phyloP scores from a whole-genome alignment of 75 land plant species.

The Picea sitchensis region DNA sequence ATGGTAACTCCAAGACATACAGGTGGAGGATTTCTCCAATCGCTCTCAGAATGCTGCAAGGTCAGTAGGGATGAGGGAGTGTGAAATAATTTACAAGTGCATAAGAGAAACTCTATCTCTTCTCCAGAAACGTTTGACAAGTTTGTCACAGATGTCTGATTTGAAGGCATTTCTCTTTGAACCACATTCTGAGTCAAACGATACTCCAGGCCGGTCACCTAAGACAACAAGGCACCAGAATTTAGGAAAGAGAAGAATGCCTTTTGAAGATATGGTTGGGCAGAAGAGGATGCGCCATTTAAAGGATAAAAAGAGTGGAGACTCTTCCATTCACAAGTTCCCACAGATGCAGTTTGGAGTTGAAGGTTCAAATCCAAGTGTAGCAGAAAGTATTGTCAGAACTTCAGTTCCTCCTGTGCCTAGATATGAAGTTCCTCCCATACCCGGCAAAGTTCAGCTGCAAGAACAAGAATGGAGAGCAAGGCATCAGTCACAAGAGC shows the following conservation, averaged over 20 bases:
- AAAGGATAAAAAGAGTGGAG: not conserved
- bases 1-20: slow-evolving; percentile 5
- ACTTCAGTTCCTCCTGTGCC: not conserved
- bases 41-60: slow-evolving; percentile 53
- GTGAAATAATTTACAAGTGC: slow-evolving; percentile 37
- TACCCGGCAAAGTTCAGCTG: not conserved
- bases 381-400: not conserved
- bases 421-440: not conserved
- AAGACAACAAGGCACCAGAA: not conserved
- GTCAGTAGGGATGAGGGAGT: slow-evolving; percentile 25
- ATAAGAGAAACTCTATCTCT: slow-evolving; percentile 15
- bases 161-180: slow-evolving; percentile 20
- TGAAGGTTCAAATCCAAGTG: not conserved
- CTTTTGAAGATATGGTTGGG: not conserved
- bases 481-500: not conserved
- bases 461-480: slow-evolving; percentile 1
- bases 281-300: not conserved
- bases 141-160: slow-evolving; percentile 11
- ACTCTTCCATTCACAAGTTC: not conserved
- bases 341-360: not conserved
- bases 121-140: slow-evolving; percentile 3
- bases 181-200: not conserved
- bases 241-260: slow-evolving; percentile 5
- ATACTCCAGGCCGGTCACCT: not conserved
- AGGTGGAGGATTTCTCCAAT: slow-evolving; percentile 61